phyloP scores from a whole-genome alignment of 306 rosid species.

The Cyamopsis tetragonoloba region DNA sequence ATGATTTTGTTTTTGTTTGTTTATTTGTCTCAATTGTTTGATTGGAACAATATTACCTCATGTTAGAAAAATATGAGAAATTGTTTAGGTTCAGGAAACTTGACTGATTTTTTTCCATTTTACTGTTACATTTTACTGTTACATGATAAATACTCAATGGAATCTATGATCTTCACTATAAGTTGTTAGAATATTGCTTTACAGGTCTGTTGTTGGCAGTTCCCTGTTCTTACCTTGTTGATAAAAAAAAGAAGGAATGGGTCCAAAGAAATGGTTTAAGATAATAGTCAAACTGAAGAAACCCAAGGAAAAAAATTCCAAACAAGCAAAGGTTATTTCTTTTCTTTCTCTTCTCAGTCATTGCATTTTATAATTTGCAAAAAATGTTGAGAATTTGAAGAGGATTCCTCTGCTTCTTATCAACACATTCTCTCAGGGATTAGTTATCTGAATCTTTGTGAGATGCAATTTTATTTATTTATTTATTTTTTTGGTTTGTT shows the following conservation, averaged over 20 bases:
- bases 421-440: background rate
- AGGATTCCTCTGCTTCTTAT: background rate
- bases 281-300: conserved; percentile 45
- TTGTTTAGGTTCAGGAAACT: background rate
- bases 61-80: background rate
- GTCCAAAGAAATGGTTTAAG: conserved; percentile 51
- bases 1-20: background rate
- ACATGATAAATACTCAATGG: background rate
- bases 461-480: no score
- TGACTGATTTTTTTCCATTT: background rate
- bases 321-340: conserved; percentile 36
- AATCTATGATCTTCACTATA: background rate
- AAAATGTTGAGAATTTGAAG: conserved; percentile 15
- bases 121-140: no score
- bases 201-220: conserved; percentile 24
- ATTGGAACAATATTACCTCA: background rate
- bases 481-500: background rate
- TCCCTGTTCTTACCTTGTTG: background rate
- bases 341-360: background rate
- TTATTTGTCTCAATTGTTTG: background rate
- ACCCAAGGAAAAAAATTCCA: conserved; percentile 43
- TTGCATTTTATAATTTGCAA: background rate
- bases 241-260: conserved; percentile 45
- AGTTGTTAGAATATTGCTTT: background rate
- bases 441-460: background rate